Evolutionary conservation across 1,284 basidiomycete species (phyloP).

Genomic region (Mycosarcoma mackinlayi): DNA sequence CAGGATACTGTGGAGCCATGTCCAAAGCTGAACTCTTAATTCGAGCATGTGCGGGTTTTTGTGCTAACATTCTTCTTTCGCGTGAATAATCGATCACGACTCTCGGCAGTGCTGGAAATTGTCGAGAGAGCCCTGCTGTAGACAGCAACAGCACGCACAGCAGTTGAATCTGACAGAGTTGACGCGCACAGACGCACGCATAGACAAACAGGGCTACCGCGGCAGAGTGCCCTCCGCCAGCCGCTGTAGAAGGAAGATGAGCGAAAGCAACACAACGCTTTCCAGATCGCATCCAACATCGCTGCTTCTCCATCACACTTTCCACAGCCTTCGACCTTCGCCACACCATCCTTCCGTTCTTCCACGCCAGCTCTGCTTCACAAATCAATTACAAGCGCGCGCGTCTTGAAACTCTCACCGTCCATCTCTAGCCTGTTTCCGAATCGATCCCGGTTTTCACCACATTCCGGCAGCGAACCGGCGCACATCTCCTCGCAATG

Average conservation of each 20-base stretch:
- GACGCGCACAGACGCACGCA: constrained; percentile 24
- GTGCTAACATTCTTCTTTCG: not conserved
- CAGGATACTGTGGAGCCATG: not conserved
- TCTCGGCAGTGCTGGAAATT: constrained; percentile 3
- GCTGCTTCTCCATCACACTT: not conserved
- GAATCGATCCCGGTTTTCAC: not conserved
- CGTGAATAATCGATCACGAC: constrained; percentile 29
- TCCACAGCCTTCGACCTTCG: not conserved
- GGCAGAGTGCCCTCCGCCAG: constrained; percentile 3
- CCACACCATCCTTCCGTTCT: not conserved
- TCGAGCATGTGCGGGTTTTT: too few species aligned
- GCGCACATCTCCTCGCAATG: constrained; percentile 43
- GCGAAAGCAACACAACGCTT: not conserved
- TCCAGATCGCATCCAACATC: not conserved
- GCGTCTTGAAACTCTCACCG: too few species aligned
- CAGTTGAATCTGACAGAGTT: not conserved
- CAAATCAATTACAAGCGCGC: too few species aligned
- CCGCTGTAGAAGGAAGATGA: constrained; percentile 11
- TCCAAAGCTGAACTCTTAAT: not conserved
- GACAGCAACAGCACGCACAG: not conserved
- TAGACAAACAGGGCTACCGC: not conserved
- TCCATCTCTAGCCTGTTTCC: not conserved
- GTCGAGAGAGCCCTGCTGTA: not conserved
- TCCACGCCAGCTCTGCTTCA: too few species aligned
- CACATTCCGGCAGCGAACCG: not conserved